Evolutionary conservation across 1,139 yeast genomes (phyloP), one percentile per base, ranked within the genome.

Genomic region (Groenewaldozyma auringiensis): DNA sequence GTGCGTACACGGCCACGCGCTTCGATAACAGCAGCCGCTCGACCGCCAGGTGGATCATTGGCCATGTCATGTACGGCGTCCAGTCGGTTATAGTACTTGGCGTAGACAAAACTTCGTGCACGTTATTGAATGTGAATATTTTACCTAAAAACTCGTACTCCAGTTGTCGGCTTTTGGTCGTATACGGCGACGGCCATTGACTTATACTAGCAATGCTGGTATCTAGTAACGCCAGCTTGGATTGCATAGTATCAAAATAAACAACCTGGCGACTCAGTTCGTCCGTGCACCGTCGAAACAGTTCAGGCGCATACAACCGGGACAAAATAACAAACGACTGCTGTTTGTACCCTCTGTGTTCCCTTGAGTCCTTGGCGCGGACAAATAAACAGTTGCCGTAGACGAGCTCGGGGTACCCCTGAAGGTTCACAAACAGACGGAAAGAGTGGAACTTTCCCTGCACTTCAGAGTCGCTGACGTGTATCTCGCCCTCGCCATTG

Each of bases 281-380:
- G 11, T 50, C 37, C 21, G 59, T 51, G 42, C 63, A 59, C 16
- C 52, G 47, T 41, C 52, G 47, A 43, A 59, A 61, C 37, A 61
- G 48, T 4, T 47, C 45, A 11, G 63, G 61, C 41, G 52, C 52
- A 22, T 59, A 53, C 37, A 53, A 54, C 17, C 43, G 48, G 2
- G 62, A 55, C 4, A 61, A 42, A 6, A 61, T 50, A 11, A 61
- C 64, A 16, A 60, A 41, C 1, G 63, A 52, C 46, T 61, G 62
- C 40, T 60, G 65, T 2, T 51, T 47, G 45, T 58, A 61, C 2
- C 64, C 63, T 29, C 64, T 40, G 1, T 48, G 40, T 13, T 45
- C 46, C 18, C 51, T 45, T 1, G 53, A 43, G 38, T 57, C 54
- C 40, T 52, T 46, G 4, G 45, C 45, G 38, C 58, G 61, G 13